Evolutionary conservation across 1,284 basidiomycete genomes (phyloP), one percentile per base, ranked within the genome.

Genomic region (Leccinum pallidistipes): DNA sequence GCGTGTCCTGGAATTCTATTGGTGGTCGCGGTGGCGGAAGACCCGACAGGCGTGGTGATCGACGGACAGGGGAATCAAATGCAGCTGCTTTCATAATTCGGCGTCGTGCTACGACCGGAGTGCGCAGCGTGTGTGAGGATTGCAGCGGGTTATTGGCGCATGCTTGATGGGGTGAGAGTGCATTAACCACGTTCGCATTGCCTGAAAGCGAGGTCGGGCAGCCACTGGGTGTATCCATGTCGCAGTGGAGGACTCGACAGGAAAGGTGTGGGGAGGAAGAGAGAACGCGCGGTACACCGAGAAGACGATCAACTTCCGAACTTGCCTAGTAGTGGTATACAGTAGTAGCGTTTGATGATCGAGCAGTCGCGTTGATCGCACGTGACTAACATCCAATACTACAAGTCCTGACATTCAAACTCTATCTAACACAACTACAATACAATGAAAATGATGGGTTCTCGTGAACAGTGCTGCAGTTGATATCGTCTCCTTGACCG

Each of bases 71-170:
- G 43, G 79, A 71, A 59, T 66, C 43, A 64, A 62, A 24, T 65
- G 69, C 56, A 67, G 66, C 59, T 40, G 62, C 66, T 68, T 75
- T 73, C 69, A 66, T 63, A 66, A 69, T 62, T 65, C 67, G 68
- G 49, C 71, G 65, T 65, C 68, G 69, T 65, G 77, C 73, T 59
- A 77, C 65, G 65, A 71, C 62, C 34, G 73, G 58, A 50, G 56
- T 67, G 65, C 81, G 78, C 64, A 76, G 78, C 69, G 81, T 84
- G 74, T 86, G 85, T 29, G 85, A 84, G 18, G 86, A 83, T 64
- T 77, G 80, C 24, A 83, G 66, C 47, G 83, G 81, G 16, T 82
- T 85, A 70, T 85, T 21, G n/a, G 36, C 83, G 70, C 83, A 80
- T 34, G 83, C 74, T 64, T 78, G 78, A 18, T 79, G 75, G 31